A percentile compares a stretch with the other conserved stretches of the same genome.
These are phyloP conservation scores for Boletus pseudo-olivaceus DNA, from an alignment of 768 basidiomycete species.

Conservation along the genomic window DNA sequence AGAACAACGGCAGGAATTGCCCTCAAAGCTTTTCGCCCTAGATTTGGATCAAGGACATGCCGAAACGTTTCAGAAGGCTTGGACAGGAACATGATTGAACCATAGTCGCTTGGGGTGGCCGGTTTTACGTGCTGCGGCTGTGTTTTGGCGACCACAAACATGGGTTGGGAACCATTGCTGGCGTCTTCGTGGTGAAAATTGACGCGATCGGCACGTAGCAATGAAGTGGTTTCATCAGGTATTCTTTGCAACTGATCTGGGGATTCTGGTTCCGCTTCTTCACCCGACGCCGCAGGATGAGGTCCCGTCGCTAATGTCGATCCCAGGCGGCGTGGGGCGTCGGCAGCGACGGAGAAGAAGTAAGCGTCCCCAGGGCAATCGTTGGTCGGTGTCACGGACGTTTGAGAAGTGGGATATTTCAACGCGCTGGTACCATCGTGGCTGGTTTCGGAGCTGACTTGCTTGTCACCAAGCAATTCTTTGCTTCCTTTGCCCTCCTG, in stretches of 20 bases:
- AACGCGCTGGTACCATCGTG: neutral
- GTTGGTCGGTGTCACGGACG: conserved; percentile 22
- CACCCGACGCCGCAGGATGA: neutral
- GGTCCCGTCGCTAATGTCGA: neutral
- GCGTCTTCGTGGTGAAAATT: neutral
- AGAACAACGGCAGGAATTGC: conserved; percentile 82
- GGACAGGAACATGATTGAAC: conserved; percentile 3
- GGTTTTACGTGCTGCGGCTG: conserved; percentile 11
- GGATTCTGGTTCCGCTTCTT: neutral
- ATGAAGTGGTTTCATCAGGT: conserved; percentile 18
- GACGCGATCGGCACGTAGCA: conserved; percentile 15
- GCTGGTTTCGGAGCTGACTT: neutral
- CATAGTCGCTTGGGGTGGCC: conserved; percentile 3
- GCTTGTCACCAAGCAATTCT: neutral
- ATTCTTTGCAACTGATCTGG: neutral
- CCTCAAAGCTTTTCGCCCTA: conserved; percentile 25
- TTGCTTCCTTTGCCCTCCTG: conserved; percentile 2
- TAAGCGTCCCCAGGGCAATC: conserved; percentile 1
- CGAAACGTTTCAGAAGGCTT: conserved; percentile 9
- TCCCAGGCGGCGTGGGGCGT: neutral
- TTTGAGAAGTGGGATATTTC: conserved; percentile 10
- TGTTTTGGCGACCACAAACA: neutral
- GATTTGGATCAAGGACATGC: conserved; percentile 13
- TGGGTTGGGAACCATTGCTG: neutral
- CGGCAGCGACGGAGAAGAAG: conserved; percentile 2